These are phyloP conservation scores for Gremmenia infestans DNA, from an alignment of 2,329 filamentous ascomycete genomes.

Conservation along the genomic window DNA sequence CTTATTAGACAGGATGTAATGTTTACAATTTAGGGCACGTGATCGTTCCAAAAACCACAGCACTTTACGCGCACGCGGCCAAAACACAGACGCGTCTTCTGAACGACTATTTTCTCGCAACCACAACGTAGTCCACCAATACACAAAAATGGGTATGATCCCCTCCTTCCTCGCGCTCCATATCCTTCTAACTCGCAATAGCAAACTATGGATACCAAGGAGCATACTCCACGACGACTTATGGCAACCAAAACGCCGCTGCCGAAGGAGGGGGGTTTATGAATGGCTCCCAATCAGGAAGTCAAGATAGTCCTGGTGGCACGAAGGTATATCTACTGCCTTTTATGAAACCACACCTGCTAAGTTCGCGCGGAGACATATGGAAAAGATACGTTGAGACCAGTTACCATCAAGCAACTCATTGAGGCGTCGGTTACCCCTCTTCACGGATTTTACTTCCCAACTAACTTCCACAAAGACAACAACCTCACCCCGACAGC, in stretches of 20 bases:
- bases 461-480: constrained; percentile 24
- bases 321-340: constrained; percentile 36
- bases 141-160: constrained; percentile 17
- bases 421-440: constrained; percentile 54
- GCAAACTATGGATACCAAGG: constrained; percentile 29
- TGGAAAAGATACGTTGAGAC: constrained; percentile 80
- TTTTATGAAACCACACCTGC: background rate
- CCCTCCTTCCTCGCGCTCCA: background rate
- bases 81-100: constrained; percentile 13
- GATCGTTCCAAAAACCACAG: background rate
- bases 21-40: background rate
- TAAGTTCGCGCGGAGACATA: constrained; percentile 36
- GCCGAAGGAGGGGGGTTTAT: constrained; percentile 57
- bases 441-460: background rate
- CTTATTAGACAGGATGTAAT: no score
- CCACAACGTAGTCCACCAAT: constrained; percentile 4
- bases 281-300: constrained; percentile 55
- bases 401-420: constrained; percentile 93
- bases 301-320: constrained; percentile 43
- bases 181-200: constrained; percentile 12
- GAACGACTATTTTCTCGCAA: background rate
- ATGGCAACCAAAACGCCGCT: constrained; percentile 50
- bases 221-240: constrained; percentile 26
- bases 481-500: constrained; percentile 67
- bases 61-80: constrained; percentile 17